Evolutionary conservation across 2,329 filamentous ascomycete species (phyloP).

Genomic region (Elsinoe fawcettii): DNA sequence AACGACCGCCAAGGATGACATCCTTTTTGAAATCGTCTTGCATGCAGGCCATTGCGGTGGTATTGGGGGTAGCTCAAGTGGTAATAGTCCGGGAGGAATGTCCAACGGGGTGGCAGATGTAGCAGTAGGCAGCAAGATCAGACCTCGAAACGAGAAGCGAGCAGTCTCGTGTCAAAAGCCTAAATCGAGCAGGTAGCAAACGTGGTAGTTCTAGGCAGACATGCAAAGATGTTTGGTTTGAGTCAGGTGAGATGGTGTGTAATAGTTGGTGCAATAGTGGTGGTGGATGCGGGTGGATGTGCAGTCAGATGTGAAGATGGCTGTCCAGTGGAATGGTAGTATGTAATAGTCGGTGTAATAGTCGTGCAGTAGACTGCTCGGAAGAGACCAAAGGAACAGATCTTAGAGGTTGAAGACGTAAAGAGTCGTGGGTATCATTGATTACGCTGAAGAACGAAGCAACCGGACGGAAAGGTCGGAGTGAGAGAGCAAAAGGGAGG

Average conservation of each 20-base stretch:
- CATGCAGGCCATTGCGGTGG: conserved; percentile 67
- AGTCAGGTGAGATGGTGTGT: neutral
- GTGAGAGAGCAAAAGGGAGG: neutral
- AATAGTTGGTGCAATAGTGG: neutral
- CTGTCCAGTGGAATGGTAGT: neutral
- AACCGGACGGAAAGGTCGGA: neutral
- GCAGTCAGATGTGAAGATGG: neutral
- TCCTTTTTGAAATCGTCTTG: conserved; percentile 72
- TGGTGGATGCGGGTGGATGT: neutral
- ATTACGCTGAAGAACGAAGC: conserved; percentile 3
- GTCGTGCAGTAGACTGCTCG: neutral
- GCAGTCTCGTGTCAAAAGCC: conserved; percentile 12
- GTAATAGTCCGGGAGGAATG: neutral
- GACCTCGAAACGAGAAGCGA: conserved; percentile 14
- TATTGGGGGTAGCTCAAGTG: neutral
- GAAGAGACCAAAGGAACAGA: neutral
- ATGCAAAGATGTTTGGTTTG: conserved; percentile 4
- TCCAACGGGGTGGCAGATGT: neutral
- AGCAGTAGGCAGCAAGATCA: conserved; percentile 14
- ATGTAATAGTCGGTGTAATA: neutral
- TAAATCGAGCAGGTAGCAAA: conserved; percentile 5
- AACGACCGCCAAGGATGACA: conserved; percentile 79
- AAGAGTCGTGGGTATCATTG: conserved; percentile 14
- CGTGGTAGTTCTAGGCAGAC: conserved; percentile 8
- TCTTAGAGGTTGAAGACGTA: conserved; percentile 8